Base-by-base conservation (phyloP, 116 monocot species). In the Trichopus zeylanicus region DNA sequence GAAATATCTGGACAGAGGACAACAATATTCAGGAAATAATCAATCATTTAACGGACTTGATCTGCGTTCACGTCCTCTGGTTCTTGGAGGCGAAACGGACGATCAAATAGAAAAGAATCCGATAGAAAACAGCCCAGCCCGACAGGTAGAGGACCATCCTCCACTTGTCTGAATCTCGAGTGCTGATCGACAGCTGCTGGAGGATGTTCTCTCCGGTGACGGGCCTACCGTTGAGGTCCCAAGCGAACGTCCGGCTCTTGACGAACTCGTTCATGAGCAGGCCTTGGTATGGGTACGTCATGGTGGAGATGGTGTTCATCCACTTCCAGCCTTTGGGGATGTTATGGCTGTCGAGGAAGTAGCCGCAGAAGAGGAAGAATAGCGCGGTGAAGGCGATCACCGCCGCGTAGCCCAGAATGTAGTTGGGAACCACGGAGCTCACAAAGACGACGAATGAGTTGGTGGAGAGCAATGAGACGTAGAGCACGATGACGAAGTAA, bases 331-430 rank as follows among this genome's bases (percentile, higher is more conserved):
- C 67, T 2, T 0, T 1, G 0, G 77, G 77, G 10, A 72, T 77
- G 53, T 55, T 57, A 19, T 46, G 26, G 31, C 67, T 63, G 46
- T 46, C 59, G n/a, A 77, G 61, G 62, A 77, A 77, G 38, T 77
- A 77, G 19, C 77, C 77, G 53, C 77, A 77, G 53, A 77, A 77
- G 23, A 77, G 63, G 59, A 77, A 77, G 67, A 77, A 77, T 35
- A 77, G 67, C 18, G 77, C 71, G 11, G 77, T 77, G 61, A 77
- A 77, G 0, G 77, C 77, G 24, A 77, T 77, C 22, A 77, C 77
- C 11, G 71, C 67, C 8, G 77, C 77, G 15, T 77, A 77, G 16
- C 77, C 77, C 16, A 72, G 31, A 30, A 77, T 77, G 57, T 67
- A 77, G 57, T 72, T 77, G 37, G 77, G 77, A 26, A 77, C 77